These are phyloP conservation scores for Eutypella sp. DNA, from an alignment of 2,329 filamentous ascomycete genomes.

Conservation along the genomic window DNA sequence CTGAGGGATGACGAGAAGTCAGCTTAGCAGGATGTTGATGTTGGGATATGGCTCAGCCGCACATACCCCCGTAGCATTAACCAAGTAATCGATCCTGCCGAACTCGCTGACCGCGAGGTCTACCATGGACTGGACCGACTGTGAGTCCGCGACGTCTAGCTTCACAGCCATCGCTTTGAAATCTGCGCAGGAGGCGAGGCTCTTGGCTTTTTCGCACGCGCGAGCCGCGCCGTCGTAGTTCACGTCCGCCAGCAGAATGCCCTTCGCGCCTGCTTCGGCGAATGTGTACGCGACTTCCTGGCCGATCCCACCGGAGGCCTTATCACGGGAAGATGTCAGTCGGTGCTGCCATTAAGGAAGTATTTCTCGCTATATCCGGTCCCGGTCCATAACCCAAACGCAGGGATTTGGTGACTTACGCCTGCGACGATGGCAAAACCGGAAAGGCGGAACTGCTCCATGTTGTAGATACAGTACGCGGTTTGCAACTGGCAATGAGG, in stretches of 20 bases:
- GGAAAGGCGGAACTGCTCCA: no score
- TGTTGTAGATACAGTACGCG: no score
- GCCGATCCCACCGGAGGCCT: constrained; percentile 18
- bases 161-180: constrained; percentile 2
- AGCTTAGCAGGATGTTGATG: neutral
- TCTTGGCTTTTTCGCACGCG: constrained; percentile 7
- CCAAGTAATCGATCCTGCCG: constrained; percentile 15
- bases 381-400: no score
- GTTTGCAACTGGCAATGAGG: no score
- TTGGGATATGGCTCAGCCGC: neutral
- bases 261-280: constrained; percentile 15
- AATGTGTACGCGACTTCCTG: constrained; percentile 12
- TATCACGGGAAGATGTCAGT: no score
- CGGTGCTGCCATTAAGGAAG: no score
- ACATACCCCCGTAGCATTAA: constrained; percentile 13
- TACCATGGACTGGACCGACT: constrained; percentile 9
- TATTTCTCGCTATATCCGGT: no score
- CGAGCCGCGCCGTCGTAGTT: constrained; percentile 7
- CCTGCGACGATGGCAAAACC: no score
- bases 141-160: constrained; percentile 5
- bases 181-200: constrained; percentile 7
- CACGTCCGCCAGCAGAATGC: constrained; percentile 16
- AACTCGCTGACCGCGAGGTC: constrained; percentile 6
- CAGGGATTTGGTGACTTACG: no score
- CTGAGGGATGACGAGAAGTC: constrained; percentile 2